A percentile compares a stretch with the other conserved stretches of the same genome.
These are phyloP conservation scores for Raffaelea arxii DNA, from an alignment of 2,329 filamentous ascomycete genomes.

Conservation along the genomic window DNA sequence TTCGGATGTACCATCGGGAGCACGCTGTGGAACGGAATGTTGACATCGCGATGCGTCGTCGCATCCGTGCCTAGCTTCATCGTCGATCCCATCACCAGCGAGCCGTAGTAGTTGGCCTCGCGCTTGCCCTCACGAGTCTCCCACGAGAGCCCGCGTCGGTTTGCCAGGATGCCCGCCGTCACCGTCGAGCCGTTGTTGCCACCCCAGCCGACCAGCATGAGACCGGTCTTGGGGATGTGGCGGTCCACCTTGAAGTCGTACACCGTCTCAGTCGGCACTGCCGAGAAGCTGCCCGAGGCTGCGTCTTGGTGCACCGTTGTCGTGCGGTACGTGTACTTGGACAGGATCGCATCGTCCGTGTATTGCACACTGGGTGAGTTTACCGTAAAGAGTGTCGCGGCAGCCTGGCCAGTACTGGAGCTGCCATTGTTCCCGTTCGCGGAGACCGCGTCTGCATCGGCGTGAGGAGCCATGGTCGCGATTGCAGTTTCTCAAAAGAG, in stretches of 20 bases:
- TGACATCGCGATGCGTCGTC: conserved; percentile 78
- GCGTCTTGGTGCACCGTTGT: conserved; percentile 69
- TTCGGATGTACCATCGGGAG: conserved; percentile 97
- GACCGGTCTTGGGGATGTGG: conserved; percentile 81
- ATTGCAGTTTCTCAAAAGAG: background rate
- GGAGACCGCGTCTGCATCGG: conserved; percentile 48
- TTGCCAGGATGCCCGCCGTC: conserved; percentile 93
- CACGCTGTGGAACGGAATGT: conserved; percentile 90
- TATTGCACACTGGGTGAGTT: conserved; percentile 89
- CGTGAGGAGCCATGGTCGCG: conserved; percentile 84
- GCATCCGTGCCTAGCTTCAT: conserved; percentile 89
- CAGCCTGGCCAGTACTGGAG: conserved; percentile 19
- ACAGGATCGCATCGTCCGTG: conserved; percentile 77
- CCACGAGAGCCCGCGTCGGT: conserved; percentile 78
- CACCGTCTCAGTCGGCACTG: conserved; percentile 74
- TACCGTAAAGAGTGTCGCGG: conserved; percentile 63
- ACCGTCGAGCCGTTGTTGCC: conserved; percentile 98
- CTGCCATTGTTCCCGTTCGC: conserved; percentile 40
- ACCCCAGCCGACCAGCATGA: conserved; percentile 97
- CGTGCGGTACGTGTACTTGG: conserved; percentile 94
- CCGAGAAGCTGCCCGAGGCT: conserved; percentile 65
- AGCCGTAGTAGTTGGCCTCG: conserved; percentile 94
- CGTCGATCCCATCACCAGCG: conserved; percentile 92
- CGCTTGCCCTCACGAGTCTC: conserved; percentile 85
- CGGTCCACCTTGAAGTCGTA: conserved; percentile 98